These are phyloP conservation scores for Penicillium antarcticum DNA, from an alignment of 495 filamentous ascomycete species.

Conservation along the genomic window DNA sequence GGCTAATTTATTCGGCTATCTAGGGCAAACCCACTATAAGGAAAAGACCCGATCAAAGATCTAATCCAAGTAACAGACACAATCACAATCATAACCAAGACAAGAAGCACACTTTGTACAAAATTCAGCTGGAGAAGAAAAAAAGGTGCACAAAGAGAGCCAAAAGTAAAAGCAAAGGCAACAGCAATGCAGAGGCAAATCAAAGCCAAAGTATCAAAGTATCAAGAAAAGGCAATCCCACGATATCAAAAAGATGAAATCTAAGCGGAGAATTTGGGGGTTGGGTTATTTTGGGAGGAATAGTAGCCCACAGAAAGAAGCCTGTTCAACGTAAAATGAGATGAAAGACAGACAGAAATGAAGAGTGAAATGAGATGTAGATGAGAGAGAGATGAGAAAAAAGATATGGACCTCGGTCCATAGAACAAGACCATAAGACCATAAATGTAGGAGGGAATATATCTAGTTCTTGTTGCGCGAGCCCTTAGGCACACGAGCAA, in stretches of 20 bases:
- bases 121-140: not conserved
- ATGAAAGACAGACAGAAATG: conserved; percentile 1
- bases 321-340: not conserved
- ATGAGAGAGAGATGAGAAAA: conserved; percentile 2
- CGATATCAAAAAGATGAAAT: not conserved
- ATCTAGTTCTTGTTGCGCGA: conserved; percentile 31
- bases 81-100: no score
- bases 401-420: not conserved
- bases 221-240: no score
- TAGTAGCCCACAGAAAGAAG: not conserved
- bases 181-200: not conserved
- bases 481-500: conserved; percentile 71
- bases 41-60: not conserved
- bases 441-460: not conserved
- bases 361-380: not conserved
- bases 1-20: conserved; percentile 1
- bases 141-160: not conserved
- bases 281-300: not conserved
- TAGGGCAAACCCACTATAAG: not conserved
- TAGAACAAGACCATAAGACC: not conserved
- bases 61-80: no score
- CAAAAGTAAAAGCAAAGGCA: not conserved
- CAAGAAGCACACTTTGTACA: no score
- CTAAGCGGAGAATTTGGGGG: not conserved
- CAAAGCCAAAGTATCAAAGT: no score